phyloP scores from a whole-genome alignment of 148 eudicot species.

The Vaccinium macrocarpon region DNA sequence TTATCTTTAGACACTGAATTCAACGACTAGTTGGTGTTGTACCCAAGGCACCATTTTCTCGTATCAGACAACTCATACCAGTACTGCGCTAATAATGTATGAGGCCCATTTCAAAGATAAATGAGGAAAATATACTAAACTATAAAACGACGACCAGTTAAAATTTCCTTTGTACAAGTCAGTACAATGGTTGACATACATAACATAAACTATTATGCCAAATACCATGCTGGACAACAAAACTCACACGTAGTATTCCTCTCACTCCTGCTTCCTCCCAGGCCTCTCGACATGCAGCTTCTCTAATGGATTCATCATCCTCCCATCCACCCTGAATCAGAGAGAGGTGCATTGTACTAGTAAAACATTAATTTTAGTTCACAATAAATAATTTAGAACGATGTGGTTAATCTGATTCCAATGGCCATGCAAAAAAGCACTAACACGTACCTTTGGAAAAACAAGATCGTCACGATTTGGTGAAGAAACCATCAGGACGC shows the following conservation, averaged over 20 bases:
- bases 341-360: neutral
- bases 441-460: constrained; percentile 23
- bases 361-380: neutral
- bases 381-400: neutral
- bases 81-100: neutral
- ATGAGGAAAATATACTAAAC: neutral
- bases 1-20: neutral
- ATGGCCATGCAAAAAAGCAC: neutral
- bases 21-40: neutral
- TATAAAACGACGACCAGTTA: neutral
- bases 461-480: constrained; percentile 26
- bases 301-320: constrained; percentile 22
- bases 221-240: neutral
- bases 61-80: constrained; percentile 5
- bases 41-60: neutral
- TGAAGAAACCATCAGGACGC: constrained; percentile 26
- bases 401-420: neutral
- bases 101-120: neutral
- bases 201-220: neutral
- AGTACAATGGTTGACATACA: neutral
- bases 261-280: constrained; percentile 29
- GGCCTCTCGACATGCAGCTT: constrained; percentile 29
- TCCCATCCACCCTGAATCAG: constrained; percentile 30
- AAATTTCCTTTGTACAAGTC: neutral
- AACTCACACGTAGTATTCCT: constrained; percentile 27